Evolutionary conservation across 73 alveolate species (phyloP), one percentile per base, ranked within the genome.

Genomic region (Paramecium pentaurelia): DNA sequence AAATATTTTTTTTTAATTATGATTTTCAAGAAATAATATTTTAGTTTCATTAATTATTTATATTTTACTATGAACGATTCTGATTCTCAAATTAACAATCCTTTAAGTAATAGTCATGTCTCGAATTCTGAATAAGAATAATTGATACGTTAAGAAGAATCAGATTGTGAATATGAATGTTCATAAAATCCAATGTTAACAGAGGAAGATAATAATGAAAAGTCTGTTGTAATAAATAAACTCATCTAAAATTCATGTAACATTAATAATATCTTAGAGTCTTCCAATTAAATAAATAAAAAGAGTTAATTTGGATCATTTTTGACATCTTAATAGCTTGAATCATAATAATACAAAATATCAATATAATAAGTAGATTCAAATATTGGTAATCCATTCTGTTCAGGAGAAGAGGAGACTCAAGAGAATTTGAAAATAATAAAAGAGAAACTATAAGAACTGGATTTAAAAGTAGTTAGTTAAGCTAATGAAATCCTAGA

Each of bases 121-220:
- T 64, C 84, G 47, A 28, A 64, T 32, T 28, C 8, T 25, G 84
- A 32, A 32, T 64, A 64, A 64, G 47, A 64, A 64, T 28, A 28
- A 32, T 34, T 64, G 42, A 64, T 64, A 32, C 18, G 84, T 12
- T 64, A 28, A 64, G 84, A 34, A 28, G 84, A 64, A 64, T 64
- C 84, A 32, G 84, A 64, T 10, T 64, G 84, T 32, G 84, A 64
- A 28, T 64, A 6, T 25, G 84, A 64, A 34, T 64, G 84, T 64
- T 64, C 84, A 28, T 64, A 64, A 64, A 64, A 64, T 14, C 84
- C 84, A 28, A 64, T 64, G 84, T n/a, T 64, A 12, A 64, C 84
- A 32, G 84, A 64, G 25, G 84, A 64, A 64, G 84, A 64, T 2
- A 64, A 64, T 27, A 64, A 64, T 64, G 84, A 64, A 64, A 28